Evolutionary conservation across 1,139 yeast genomes (phyloP).

Genomic region (Lodderomyces metapsilosis): DNA sequence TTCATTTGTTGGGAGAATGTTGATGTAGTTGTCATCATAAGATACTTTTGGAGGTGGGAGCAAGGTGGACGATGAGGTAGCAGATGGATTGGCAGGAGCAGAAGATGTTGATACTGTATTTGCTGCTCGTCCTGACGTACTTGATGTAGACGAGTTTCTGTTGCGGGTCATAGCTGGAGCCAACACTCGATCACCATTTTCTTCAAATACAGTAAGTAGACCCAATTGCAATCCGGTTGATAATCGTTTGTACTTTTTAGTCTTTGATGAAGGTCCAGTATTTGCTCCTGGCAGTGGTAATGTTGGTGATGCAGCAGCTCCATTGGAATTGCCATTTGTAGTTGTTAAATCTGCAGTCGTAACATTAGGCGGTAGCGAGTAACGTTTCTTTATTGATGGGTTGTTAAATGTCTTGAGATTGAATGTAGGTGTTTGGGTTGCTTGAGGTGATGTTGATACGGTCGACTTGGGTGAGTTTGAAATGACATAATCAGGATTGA

Average conservation of each 20-base stretch:
- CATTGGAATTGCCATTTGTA: not conserved
- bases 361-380: constrained; percentile 22
- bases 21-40: constrained; percentile 30
- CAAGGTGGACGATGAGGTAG: not conserved
- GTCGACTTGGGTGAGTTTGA: constrained; percentile 15
- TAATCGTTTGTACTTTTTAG: constrained; percentile 29
- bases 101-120: no score
- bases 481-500: constrained; percentile 12
- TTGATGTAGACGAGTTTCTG: constrained; percentile 4
- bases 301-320: not conserved
- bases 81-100: not conserved
- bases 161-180: not conserved
- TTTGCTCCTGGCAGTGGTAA: not conserved
- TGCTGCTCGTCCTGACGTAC: not conserved
- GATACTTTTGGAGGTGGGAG: constrained; percentile 13
- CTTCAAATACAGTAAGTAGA: constrained; percentile 41
- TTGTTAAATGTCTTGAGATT: constrained; percentile 40
- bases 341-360: not conserved
- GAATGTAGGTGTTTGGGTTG: constrained; percentile 16
- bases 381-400: constrained; percentile 27
- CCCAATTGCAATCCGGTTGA: constrained; percentile 45
- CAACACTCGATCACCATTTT: constrained; percentile 15
- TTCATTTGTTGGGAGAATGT: constrained; percentile 23
- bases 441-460: constrained; percentile 16
- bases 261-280: not conserved